phyloP scores from a whole-genome alignment of 2,329 filamentous ascomycete genomes.

The Ascochyta koolunga region DNA sequence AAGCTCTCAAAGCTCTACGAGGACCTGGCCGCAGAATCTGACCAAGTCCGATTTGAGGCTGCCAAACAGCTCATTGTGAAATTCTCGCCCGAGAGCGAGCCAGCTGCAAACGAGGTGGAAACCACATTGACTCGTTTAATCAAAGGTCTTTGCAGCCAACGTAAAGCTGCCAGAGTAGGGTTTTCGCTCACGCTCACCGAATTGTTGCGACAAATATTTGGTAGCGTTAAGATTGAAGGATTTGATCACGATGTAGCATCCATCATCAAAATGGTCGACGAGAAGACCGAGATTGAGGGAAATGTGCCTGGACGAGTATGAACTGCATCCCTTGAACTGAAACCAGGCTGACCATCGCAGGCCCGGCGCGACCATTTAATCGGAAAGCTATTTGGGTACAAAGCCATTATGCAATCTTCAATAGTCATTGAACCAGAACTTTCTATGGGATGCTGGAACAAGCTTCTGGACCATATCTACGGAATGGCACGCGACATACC shows the following conservation, averaged over 20 bases:
- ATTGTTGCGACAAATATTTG: constrained; percentile 73
- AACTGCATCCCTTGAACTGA: neutral
- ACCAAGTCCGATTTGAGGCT: constrained; percentile 52
- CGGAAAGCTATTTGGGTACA: constrained; percentile 84
- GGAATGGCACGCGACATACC: constrained; percentile 79
- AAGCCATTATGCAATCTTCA: constrained; percentile 81
- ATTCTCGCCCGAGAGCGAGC: constrained; percentile 48
- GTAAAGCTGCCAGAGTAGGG: constrained; percentile 85
- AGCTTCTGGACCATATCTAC: constrained; percentile 74
- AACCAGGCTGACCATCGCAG: constrained; percentile 48
- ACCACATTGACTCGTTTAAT: constrained; percentile 64
- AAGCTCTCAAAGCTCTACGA: constrained; percentile 55
- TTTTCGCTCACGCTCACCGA: constrained; percentile 91
- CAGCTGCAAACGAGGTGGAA: constrained; percentile 48
- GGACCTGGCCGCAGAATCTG: constrained; percentile 54
- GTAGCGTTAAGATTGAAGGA: constrained; percentile 43
- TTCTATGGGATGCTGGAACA: constrained; percentile 64
- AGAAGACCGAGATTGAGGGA: constrained; percentile 58
- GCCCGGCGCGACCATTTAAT: constrained; percentile 87
- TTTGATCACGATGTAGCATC: constrained; percentile 49
- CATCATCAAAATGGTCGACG: constrained; percentile 59
- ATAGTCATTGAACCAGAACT: constrained; percentile 67
- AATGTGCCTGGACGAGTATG: constrained; percentile 61
- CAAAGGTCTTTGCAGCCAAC: constrained; percentile 84
- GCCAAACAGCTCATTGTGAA: constrained; percentile 53